phyloP scores from a whole-genome alignment of 2,329 filamentous ascomycete species.

The Cercospora sojina region DNA sequence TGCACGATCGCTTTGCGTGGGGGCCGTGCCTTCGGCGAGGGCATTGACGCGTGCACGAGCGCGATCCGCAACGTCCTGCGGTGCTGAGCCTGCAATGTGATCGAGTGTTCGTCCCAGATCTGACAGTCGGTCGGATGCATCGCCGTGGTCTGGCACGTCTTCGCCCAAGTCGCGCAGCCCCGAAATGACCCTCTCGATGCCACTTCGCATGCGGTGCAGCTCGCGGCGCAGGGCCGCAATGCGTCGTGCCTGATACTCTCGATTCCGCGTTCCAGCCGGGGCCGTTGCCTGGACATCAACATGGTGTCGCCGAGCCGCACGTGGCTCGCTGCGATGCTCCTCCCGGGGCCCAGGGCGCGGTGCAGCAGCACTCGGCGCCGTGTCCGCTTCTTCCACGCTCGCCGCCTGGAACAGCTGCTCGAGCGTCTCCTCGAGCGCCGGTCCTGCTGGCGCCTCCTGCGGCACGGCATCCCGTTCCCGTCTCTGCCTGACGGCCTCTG shows the following conservation, averaged over 20 bases:
- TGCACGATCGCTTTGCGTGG: conserved; percentile 28
- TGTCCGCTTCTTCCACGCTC: conserved; percentile 27
- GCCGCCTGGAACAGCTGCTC: conserved; percentile 38
- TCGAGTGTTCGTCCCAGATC: conserved; percentile 36
- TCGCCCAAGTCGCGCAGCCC: conserved; percentile 41
- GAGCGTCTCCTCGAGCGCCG: conserved; percentile 37
- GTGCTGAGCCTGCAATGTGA: conserved; percentile 27
- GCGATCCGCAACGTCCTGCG: conserved; percentile 25
- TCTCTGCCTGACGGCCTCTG: conserved; percentile 6
- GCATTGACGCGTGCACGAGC: conserved; percentile 30
- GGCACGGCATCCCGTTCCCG: conserved; percentile 12
- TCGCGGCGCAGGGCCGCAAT: conserved; percentile 41
- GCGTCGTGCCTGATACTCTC: conserved; percentile 39
- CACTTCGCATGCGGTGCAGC: conserved; percentile 40
- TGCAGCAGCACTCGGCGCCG: not conserved
- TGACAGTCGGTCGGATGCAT: conserved; percentile 34
- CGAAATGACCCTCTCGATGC: conserved; percentile 41
- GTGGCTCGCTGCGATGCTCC: not conserved
- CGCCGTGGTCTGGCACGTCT: conserved; percentile 35
- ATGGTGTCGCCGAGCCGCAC: conserved; percentile 13
- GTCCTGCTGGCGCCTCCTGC: conserved; percentile 12
- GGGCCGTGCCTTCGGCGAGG: conserved; percentile 16
- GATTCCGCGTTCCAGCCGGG: conserved; percentile 33
- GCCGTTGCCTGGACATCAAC: conserved; percentile 33
- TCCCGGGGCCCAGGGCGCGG: not conserved